phyloP scores from a whole-genome alignment of 2,329 filamentous ascomycete species.

The Colletotrichum chrysophilum region DNA sequence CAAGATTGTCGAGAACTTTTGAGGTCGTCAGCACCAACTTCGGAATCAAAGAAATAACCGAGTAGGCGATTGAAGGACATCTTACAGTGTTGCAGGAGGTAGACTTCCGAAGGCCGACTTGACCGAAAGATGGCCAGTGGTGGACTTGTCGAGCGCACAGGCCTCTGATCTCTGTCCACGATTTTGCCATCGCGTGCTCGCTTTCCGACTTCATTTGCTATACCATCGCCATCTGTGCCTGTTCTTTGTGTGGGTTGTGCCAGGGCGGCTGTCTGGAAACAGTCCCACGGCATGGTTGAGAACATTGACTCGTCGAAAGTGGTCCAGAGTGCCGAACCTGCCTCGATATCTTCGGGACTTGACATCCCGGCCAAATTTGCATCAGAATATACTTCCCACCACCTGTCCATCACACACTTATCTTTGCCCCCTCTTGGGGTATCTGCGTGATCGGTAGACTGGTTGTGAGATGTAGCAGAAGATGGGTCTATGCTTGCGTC shows the following conservation, averaged over 20 bases:
- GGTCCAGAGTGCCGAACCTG: not conserved
- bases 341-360: not conserved
- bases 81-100: not conserved
- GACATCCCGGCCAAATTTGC: not conserved
- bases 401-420: not conserved
- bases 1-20: not conserved
- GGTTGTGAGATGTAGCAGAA: fast-evolving
- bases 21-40: fast-evolving
- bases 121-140: not conserved
- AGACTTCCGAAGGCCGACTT: not conserved
- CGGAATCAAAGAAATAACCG: fast-evolving
- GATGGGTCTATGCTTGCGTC: not conserved
- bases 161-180: not conserved
- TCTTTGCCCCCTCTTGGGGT: not conserved
- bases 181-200: not conserved
- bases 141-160: not conserved
- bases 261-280: not conserved
- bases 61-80: not conserved
- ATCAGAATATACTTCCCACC: not conserved
- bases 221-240: fast-evolving
- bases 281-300: not conserved
- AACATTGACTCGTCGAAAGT: not conserved
- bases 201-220: not conserved
- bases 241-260: not conserved
- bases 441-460: not conserved